Conservation (phyloP, 1,284 basidiomycete genomes). For the Ganoderma multipileum region DNA sequence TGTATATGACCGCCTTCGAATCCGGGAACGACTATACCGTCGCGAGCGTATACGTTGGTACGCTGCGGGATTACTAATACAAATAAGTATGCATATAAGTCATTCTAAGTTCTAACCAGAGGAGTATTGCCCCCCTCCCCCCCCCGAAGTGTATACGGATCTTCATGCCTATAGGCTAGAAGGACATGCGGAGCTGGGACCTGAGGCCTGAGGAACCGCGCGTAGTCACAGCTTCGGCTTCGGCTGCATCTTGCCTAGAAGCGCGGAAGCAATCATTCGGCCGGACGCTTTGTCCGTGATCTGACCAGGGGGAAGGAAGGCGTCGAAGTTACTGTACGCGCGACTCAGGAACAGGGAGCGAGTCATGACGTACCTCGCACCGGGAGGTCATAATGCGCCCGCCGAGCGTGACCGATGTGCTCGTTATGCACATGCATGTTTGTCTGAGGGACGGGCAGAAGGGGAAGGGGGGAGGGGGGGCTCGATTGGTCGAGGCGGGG, state of each 20-base stretch:
- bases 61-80: not conserved
- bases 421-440: constrained; percentile 60
- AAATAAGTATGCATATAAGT: not conserved
- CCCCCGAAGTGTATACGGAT: not conserved
- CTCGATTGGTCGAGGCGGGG: constrained; percentile 8
- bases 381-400: constrained; percentile 70
- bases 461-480: too few species aligned
- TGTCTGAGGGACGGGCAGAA: constrained; percentile 54
- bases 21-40: not conserved
- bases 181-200: not conserved
- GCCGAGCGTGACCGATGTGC: constrained; percentile 70
- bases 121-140: not conserved
- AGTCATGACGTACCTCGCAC: constrained; percentile 58
- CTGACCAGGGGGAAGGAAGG: constrained; percentile 42
- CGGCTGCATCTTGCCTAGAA: constrained; percentile 79
- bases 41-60: not conserved
- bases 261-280: constrained; percentile 66
- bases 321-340: not conserved
- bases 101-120: too few species aligned
- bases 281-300: constrained; percentile 62
- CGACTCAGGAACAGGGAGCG: constrained; percentile 66
- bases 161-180: not conserved
- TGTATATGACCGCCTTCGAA: not conserved
- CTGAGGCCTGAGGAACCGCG: not conserved
- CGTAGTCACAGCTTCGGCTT: constrained; percentile 56